phyloP scores from a whole-genome alignment of 2,329 filamentous ascomycete genomes.

The Volutella citrinella region DNA sequence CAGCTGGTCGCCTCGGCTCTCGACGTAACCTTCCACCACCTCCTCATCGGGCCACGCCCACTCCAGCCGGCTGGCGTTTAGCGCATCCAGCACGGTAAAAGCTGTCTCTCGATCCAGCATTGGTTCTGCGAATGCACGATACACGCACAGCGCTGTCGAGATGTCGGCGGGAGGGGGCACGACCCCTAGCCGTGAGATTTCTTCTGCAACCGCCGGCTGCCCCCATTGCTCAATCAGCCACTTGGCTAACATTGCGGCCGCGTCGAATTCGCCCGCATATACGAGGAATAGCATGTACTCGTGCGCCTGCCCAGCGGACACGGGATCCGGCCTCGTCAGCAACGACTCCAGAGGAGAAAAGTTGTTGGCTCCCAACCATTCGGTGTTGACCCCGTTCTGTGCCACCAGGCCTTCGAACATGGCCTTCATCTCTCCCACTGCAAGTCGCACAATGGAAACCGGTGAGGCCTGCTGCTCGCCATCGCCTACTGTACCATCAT shows the following conservation, averaged over 20 bases:
- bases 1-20: constrained; percentile 22
- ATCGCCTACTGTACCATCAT: no score
- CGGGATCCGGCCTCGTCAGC: constrained; percentile 30
- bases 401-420: constrained; percentile 24
- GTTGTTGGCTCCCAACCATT: constrained; percentile 14
- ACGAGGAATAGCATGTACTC: constrained; percentile 63
- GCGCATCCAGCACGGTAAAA: constrained; percentile 25
- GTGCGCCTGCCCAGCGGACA: constrained; percentile 42
- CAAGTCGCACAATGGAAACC: constrained; percentile 17
- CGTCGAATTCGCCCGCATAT: constrained; percentile 55
- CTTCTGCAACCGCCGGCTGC: constrained; percentile 30
- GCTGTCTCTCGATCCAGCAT: constrained; percentile 34
- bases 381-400: constrained; percentile 20
- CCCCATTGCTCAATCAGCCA: constrained; percentile 57
- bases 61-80: constrained; percentile 22
- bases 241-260: constrained; percentile 52
- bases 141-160: constrained; percentile 41
- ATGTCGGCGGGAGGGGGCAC: constrained; percentile 32
- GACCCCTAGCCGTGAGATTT: constrained; percentile 34
- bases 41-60: constrained; percentile 39
- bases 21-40: constrained; percentile 33
- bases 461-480: constrained; percentile 4
- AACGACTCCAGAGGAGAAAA: constrained; percentile 32
- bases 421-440: constrained; percentile 22
- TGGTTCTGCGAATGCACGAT: constrained; percentile 46